Evolutionary conservation across 495 filamentous ascomycete species (phyloP).

Genomic region (Talaromyces thailandensis): DNA sequence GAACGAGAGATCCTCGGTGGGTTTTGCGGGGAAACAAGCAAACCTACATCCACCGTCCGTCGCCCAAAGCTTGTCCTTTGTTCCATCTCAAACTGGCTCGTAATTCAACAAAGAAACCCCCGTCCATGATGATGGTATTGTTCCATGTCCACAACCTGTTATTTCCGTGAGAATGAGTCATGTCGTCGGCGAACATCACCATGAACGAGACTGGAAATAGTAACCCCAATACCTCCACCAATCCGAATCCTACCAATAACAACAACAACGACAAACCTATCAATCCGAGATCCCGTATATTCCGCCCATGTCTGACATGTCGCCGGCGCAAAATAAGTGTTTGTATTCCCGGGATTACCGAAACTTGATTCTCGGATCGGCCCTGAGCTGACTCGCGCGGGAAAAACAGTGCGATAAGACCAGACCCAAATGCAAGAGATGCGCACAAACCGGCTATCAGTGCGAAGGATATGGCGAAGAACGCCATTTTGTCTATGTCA

Average conservation of each 20-base stretch:
- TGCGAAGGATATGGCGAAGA: constrained; percentile 8
- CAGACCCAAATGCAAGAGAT: constrained; percentile 6
- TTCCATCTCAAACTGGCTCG: background rate
- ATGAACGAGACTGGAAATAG: background rate
- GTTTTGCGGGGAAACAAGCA: constrained; percentile 1
- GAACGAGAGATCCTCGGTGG: background rate
- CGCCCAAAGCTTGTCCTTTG: background rate
- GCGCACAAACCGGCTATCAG: constrained; percentile 6
- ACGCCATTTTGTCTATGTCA: constrained; percentile 7
- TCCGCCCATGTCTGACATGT: constrained; percentile 7
- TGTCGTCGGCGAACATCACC: constrained; percentile 1
- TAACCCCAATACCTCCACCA: background rate
- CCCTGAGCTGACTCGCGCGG: background rate
- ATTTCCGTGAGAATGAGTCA: background rate
- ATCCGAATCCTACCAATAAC: background rate
- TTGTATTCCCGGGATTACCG: background rate
- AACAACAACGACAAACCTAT: no score
- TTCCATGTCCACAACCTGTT: background rate
- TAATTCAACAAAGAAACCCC: background rate
- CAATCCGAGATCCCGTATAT: constrained; percentile 4
- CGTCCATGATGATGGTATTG: background rate
- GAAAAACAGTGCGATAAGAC: constrained; percentile 5
- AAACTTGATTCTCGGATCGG: background rate
- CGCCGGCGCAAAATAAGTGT: constrained; percentile 7
- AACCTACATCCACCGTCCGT: background rate